Base-by-base conservation (phyloP, 306 rosid genomes). In the Alnus rubra region DNA sequence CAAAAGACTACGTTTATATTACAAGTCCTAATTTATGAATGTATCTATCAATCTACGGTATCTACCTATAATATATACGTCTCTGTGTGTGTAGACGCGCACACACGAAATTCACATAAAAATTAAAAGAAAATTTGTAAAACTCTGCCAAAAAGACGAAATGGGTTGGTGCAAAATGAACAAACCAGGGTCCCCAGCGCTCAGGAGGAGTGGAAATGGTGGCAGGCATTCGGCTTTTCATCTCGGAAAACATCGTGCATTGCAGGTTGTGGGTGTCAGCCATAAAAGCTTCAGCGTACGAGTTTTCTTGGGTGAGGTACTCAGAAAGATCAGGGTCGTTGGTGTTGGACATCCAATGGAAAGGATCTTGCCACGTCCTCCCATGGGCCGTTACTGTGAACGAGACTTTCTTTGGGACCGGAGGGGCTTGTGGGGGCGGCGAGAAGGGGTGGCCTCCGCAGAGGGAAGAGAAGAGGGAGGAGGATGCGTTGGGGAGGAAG, bases 141-240 rank as follows among this genome's bases (percentile, higher is more conserved):
- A 65, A 69, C 13, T 7, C 37, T 15, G 12, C 31, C 47, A 2
- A 60, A 55, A 73, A 37, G 15, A 74, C 5, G 82, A 81, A 77
- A 68, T 47, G 63, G 62, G 19, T 30, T 13, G 12, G 68, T 30
- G 71, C 8, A 44, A 64, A 85, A 79, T 23, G 72, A 42, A 79
- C 88, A 2, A 81, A 94, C 98, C 98, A 95, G 80, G 95, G 93
- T 67, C 98, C 97, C 96, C 97, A 95, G 78, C 82, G 90, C 87
- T 95, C 93, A 64, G 98, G 96, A 54, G 98, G 97, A 74, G 97
- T 90, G 82, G 92, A 90, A 85, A 95, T 70, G 74, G 82, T 45
- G 67, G 90, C 2, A 56, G 99, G 91, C 18, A 89, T 84, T 39
- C 98, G 94, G 31, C 75, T 16, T 39, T 79, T 90, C 97, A 95